Conservation (phyloP, 139 green algal species). For the Yamagishiella unicocca region DNA sequence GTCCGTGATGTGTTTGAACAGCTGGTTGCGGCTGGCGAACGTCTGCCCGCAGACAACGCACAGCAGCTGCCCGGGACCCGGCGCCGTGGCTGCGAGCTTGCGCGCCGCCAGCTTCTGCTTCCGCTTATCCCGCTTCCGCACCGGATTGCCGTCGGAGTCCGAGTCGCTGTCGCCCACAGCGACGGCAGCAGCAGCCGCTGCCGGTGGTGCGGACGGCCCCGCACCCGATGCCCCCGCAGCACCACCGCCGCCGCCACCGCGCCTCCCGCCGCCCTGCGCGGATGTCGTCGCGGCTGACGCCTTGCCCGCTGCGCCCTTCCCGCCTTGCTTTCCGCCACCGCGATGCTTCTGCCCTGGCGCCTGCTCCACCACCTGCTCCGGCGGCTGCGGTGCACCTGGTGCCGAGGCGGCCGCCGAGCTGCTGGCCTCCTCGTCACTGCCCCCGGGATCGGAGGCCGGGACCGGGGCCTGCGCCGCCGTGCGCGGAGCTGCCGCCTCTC, state of each 20-base stretch:
- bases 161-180: neutral
- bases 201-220: neutral
- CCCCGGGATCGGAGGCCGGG: neutral
- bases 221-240: neutral
- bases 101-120: conserved; percentile 54
- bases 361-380: too few relatives aligned
- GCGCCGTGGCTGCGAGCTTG: conserved; percentile 1
- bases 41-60: conserved; percentile 70
- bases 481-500: conserved; percentile 10
- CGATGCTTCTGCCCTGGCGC: too few relatives aligned
- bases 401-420: too few relatives aligned
- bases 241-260: neutral
- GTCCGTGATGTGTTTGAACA: conserved; percentile 80
- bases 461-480: conserved; percentile 2
- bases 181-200: neutral
- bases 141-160: neutral
- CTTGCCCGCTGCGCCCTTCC: neutral
- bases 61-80: conserved; percentile 12
- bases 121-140: conserved; percentile 53
- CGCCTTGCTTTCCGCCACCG: neutral
- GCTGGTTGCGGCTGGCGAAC: conserved; percentile 75
- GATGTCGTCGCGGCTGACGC: neutral
- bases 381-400: too few relatives aligned
- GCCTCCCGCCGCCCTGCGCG: neutral
- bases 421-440: neutral